Base-by-base conservation (phyloP, 2,329 filamentous ascomycete genomes). In the Botryotinia convoluta region DNA sequence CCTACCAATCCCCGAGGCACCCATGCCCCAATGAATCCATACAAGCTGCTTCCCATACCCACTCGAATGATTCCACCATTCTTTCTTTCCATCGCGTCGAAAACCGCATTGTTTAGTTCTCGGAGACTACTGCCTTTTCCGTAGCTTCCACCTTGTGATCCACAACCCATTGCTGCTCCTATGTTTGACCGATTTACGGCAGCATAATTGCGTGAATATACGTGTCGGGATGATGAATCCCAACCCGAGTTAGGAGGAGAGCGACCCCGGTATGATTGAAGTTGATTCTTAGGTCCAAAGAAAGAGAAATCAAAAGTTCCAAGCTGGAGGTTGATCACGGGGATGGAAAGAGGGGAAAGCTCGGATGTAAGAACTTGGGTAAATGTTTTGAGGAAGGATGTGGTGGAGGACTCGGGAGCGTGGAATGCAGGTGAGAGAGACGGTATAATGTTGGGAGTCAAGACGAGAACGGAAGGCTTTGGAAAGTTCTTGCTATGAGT, bases 281-380 rank as follows among this genome's bases (percentile, higher is more conserved):
- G 74, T 39, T 83, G 78, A 60, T 79, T 62, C 81, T 84, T 73
- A 82, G 87, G 87, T 3, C 86, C 86, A 82, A 91, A 90, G 75
- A 90, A 86, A 10, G 90, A 89, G 78, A 95, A 90, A 82, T 98
- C 95, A 81, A 99, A 94, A 35, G 93, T 95, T 74, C 96, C 96
- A 2, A 98, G 90, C 82, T 95, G 94, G 81, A 99, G 87, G 80
- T 98, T 94, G 2, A 92, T 92, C 32, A 98, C 92, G 57, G 92
- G 89, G 71, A 98, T 92, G 70, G 87, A 88, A 51, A 96, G 86
- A 6, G 93, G 90, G 6, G 88, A 86, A 59, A 98, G 87, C 84
- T 98, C 96, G 72, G 90, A 90, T 22, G 92, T 88, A 18, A 98
- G 86, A 0, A 94, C 93, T 69, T 92, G 88, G 42, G 93, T 92